Evolutionary conservation across 2,329 filamentous ascomycete genomes (phyloP).

Genomic region (Colletotrichum sp.): DNA sequence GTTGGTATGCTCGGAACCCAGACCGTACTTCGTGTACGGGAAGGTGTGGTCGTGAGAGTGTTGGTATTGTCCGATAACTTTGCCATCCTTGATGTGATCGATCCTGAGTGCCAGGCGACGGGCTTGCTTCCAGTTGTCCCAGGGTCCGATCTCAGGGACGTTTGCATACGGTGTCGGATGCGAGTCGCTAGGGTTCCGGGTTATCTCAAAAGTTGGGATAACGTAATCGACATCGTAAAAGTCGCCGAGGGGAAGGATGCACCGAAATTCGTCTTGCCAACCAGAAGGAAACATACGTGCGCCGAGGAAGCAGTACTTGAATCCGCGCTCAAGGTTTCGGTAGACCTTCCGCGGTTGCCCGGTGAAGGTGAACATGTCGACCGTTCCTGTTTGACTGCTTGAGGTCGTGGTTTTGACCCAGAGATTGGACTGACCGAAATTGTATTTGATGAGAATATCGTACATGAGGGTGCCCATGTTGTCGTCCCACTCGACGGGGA

Average conservation of each 20-base stretch:
- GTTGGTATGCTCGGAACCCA: neutral
- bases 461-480: neutral
- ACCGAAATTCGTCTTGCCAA: neutral
- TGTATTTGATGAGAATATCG: neutral
- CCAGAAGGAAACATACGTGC: neutral
- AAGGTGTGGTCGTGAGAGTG: neutral
- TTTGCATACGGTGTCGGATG: neutral
- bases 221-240: neutral
- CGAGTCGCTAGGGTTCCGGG: neutral
- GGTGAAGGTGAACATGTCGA: neutral
- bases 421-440: neutral
- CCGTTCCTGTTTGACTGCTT: neutral
- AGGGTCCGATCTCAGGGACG: neutral
- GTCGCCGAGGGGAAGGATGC: neutral
- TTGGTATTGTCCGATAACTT: neutral
- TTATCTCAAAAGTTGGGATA: neutral
- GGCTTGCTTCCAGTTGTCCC: neutral
- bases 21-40: neutral
- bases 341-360: neutral
- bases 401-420: neutral
- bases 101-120: neutral
- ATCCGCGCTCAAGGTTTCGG: neutral
- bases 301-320: neutral
- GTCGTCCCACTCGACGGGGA: neutral
- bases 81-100: neutral